Conservation (phyloP, 768 basidiomycete genomes). For the Naganishia friedmannii region DNA sequence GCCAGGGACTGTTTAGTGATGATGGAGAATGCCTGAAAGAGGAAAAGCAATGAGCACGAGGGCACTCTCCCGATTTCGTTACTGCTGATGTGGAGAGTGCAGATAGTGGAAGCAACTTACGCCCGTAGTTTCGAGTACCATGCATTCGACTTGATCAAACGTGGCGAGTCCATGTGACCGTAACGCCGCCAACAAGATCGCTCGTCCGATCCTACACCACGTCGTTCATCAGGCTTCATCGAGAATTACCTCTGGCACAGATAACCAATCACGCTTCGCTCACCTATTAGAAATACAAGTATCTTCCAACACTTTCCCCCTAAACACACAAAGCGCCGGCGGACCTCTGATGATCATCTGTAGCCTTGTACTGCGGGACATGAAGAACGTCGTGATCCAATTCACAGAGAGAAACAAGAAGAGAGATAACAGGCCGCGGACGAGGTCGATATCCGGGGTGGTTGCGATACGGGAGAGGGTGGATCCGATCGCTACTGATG, state of each 20-base stretch:
- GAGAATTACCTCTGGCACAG: no score
- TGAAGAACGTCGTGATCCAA: background rate
- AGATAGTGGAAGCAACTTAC: background rate
- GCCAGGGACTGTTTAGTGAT: background rate
- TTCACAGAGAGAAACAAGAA: background rate
- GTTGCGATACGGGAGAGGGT: background rate
- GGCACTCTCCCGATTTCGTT: no score
- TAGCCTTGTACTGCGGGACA: background rate
- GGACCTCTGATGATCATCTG: background rate
- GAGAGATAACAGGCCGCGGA: constrained; percentile 1
- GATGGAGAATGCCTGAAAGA: background rate
- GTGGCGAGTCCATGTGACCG: constrained; percentile 12
- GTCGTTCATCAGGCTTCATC: background rate
- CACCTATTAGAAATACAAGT: background rate
- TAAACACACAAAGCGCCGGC: constrained; percentile 8
- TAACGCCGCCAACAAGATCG: background rate
- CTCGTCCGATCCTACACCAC: background rate
- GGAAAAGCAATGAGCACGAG: no score
- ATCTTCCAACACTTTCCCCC: background rate
- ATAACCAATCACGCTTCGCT: background rate
- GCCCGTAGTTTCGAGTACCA: constrained; percentile 16
- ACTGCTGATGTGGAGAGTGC: background rate
- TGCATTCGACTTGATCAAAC: constrained; percentile 13
- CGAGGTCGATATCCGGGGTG: background rate
- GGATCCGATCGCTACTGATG: background rate